Conservation (phyloP, 176 grass and related monocot species). For the Cenchrus fungigraminus region DNA sequence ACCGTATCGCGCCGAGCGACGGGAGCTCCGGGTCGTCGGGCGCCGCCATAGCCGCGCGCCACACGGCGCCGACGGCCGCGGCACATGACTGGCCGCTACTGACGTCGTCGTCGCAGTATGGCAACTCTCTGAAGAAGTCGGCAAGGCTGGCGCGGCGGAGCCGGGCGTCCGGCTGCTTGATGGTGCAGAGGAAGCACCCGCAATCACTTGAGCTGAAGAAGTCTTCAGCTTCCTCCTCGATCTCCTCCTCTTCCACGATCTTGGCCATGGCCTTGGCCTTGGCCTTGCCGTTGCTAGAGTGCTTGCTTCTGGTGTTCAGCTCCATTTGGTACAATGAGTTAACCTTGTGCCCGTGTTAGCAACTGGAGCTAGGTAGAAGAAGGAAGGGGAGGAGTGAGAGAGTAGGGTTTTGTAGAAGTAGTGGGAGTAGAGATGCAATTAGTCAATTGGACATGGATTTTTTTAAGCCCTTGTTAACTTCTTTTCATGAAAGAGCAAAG, state of each 20-base stretch:
- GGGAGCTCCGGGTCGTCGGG: slow-evolving; percentile 82
- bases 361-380: slow-evolving; percentile 20
- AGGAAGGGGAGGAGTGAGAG: not conserved
- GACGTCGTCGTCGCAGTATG: slow-evolving; percentile 38
- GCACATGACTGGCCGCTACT: slow-evolving; percentile 36
- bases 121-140: slow-evolving; percentile 72
- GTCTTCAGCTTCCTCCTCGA: not conserved
- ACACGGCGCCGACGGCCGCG: slow-evolving; percentile 56
- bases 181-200: slow-evolving; percentile 76
- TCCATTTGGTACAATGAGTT: slow-evolving; percentile 35
- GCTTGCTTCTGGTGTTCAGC: slow-evolving; percentile 16
- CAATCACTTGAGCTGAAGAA: slow-evolving; percentile 37
- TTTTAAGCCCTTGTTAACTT: slow-evolving; percentile 48
- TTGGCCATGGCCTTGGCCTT: slow-evolving; percentile 51
- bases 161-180: slow-evolving; percentile 60
- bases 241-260: slow-evolving; percentile 43
- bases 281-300: slow-evolving; percentile 33
- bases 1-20: slow-evolving; percentile 76
- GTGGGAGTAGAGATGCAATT: slow-evolving; percentile 15
- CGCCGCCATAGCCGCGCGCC: slow-evolving; percentile 77
- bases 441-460: slow-evolving; percentile 48
- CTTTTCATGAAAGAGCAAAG: slow-evolving; percentile 50
- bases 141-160: slow-evolving; percentile 54
- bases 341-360: not conserved
- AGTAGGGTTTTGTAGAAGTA: slow-evolving; percentile 56